A percentile compares a stretch with the other conserved stretches of the same genome.
Conservation (phyloP, 2,329 filamentous ascomycete species). For the Apiospora arundinis region DNA sequence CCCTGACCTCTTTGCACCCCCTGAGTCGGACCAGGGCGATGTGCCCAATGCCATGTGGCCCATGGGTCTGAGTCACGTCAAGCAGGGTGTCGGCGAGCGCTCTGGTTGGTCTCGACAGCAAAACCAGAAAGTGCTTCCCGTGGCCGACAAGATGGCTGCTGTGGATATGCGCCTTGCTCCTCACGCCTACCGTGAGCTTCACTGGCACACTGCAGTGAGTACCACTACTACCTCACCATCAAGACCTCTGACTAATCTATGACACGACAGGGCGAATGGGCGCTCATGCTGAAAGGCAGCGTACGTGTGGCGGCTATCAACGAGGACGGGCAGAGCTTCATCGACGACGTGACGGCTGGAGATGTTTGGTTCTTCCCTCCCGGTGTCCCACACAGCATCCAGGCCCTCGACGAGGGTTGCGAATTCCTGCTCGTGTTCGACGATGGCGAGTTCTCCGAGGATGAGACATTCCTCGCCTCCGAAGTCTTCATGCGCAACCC, state of each 20-base stretch:
- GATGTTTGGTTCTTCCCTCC: slow-evolving; percentile 62
- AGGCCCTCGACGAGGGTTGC: slow-evolving; percentile 59
- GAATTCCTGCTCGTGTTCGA: slow-evolving; percentile 69
- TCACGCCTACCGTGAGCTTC: slow-evolving; percentile 66
- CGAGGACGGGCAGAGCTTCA: slow-evolving; percentile 54
- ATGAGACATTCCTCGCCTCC: slow-evolving; percentile 63
- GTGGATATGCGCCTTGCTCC: slow-evolving; percentile 66
- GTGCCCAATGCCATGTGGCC: slow-evolving; percentile 59
- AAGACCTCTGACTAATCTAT: background rate
- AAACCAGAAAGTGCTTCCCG: slow-evolving; percentile 57
- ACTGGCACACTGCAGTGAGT: slow-evolving; percentile 60
- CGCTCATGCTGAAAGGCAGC: slow-evolving; percentile 58
- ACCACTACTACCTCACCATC: too few relatives aligned
- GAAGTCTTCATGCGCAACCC: slow-evolving; percentile 59
- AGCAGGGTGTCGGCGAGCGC: slow-evolving; percentile 48
- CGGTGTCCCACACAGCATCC: slow-evolving; percentile 58
- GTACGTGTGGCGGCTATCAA: slow-evolving; percentile 59
- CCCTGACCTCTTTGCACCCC: slow-evolving; percentile 60
- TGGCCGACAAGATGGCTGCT: slow-evolving; percentile 58
- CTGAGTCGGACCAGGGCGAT: slow-evolving; percentile 57
- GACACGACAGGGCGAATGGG: slow-evolving; percentile 41
- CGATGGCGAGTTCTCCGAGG: slow-evolving; percentile 63
- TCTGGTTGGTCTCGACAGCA: slow-evolving; percentile 63
- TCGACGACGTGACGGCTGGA: slow-evolving; percentile 55
- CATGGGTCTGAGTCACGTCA: slow-evolving; percentile 57